A percentile compares a stretch with the other conserved stretches of the same genome.
Conservation (phyloP, 2,329 filamentous ascomycete species). For the Aureobasidium sp. region DNA sequence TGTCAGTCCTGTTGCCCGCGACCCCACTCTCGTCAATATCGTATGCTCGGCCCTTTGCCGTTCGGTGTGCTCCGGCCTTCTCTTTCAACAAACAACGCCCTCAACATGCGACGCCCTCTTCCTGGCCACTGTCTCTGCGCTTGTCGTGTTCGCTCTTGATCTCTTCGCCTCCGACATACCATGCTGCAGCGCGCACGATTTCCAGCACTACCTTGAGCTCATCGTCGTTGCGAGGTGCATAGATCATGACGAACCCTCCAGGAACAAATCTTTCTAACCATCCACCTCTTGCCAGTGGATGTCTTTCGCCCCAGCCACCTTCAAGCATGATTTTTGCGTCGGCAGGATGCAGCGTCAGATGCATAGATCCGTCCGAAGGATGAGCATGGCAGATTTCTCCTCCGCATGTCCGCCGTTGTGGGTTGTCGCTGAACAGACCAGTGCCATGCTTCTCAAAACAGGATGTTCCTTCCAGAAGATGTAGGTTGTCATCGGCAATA, state of each 20-base stretch:
- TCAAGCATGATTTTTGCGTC: conserved; percentile 65
- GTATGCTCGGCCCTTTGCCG: background rate
- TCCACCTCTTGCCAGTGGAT: conserved; percentile 56
- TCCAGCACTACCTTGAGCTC: conserved; percentile 59
- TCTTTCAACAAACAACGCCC: background rate
- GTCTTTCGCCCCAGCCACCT: conserved; percentile 68
- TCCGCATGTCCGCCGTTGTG: conserved; percentile 60
- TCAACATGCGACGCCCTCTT: background rate
- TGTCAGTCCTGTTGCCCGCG: background rate
- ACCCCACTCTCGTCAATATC: background rate
- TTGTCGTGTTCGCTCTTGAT: conserved; percentile 18
- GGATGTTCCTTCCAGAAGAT: conserved; percentile 48
- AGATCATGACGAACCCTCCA: conserved; percentile 69
- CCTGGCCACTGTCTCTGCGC: conserved; percentile 5
- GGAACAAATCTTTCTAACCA: conserved; percentile 62
- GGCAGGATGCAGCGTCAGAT: conserved; percentile 69
- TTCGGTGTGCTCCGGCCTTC: background rate
- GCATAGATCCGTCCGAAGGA: conserved; percentile 65
- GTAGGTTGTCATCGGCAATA: conserved; percentile 39
- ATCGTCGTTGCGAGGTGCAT: conserved; percentile 61
- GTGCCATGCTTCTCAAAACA: conserved; percentile 78
- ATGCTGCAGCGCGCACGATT: conserved; percentile 67
- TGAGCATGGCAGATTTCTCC: conserved; percentile 82
- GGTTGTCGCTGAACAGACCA: conserved; percentile 60
- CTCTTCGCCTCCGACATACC: conserved; percentile 47